These are phyloP conservation scores for Toxicodendron radicans DNA, from an alignment of 345 rosid genomes.

Conservation along the genomic window DNA sequence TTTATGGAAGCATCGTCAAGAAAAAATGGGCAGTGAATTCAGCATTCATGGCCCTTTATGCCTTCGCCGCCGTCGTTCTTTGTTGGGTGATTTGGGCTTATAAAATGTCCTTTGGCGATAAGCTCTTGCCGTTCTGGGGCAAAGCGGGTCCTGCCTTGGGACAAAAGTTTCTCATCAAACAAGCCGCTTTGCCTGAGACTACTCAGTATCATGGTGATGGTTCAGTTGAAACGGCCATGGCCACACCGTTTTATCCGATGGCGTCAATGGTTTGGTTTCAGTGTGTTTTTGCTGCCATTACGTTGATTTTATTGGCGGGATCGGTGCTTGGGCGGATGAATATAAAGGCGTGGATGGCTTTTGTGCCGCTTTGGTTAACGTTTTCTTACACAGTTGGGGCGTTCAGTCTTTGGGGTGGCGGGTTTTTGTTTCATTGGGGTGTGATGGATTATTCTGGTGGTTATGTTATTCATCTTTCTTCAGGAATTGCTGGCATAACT, in stretches of 20 bases:
- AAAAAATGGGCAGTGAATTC: conserved; percentile 52
- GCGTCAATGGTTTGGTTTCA: conserved; percentile 58
- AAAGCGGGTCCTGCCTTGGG: conserved; percentile 53
- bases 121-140: conserved; percentile 53
- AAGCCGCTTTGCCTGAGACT: conserved; percentile 31
- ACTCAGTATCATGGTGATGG: conserved; percentile 28
- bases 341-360: conserved; percentile 52
- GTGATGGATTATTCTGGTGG: conserved; percentile 56
- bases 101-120: conserved; percentile 50
- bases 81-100: conserved; percentile 53
- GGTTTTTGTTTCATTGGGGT: conserved; percentile 58
- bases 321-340: conserved; percentile 52
- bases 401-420: conserved; percentile 56
- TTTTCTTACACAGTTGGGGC: conserved; percentile 48
- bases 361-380: conserved; percentile 53
- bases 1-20: conserved; percentile 51
- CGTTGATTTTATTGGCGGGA: conserved; percentile 38
- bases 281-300: conserved; percentile 46
- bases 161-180: conserved; percentile 40
- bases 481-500: conserved; percentile 46
- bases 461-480: conserved; percentile 52
- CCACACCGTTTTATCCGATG: conserved; percentile 38
- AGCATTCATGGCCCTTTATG: conserved; percentile 55
- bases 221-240: conserved; percentile 20
- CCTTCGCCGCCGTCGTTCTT: conserved; percentile 44